Evolutionary conservation across 257 asterid species (phyloP).

Genomic region (Solanum raphanifolium): DNA sequence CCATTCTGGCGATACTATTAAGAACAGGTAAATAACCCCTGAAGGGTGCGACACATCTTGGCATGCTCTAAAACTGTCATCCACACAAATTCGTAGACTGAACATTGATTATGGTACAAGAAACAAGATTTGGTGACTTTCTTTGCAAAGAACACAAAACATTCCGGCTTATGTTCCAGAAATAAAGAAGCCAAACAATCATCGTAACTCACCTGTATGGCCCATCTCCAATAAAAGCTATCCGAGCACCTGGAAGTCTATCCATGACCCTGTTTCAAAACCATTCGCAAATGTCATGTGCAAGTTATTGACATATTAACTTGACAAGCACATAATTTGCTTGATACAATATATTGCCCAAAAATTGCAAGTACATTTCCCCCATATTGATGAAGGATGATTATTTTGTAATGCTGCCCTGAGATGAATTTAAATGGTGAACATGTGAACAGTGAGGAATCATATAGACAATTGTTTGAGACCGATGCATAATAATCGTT

Average conservation of each 20-base stretch:
- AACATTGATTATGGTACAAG: background rate
- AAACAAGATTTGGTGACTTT: background rate
- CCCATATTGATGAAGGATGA: background rate
- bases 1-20: background rate
- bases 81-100: background rate
- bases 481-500: background rate
- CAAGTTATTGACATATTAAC: background rate
- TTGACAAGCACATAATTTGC: background rate
- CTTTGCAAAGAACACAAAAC: background rate
- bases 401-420: background rate
- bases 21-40: background rate
- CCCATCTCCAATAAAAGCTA: constrained; percentile 89
- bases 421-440: background rate
- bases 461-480: background rate
- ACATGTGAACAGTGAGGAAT: background rate
- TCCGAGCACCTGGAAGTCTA: constrained; percentile 71
- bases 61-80: background rate
- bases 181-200: background rate
- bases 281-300: background rate
- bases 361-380: background rate
- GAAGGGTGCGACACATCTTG: background rate
- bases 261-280: constrained; percentile 79
- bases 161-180: background rate
- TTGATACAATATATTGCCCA: background rate
- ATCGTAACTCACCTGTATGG: constrained; percentile 64